Base-by-base conservation (phyloP, 2,329 filamentous ascomycete species). In the Thielaviopsis cerberus region DNA sequence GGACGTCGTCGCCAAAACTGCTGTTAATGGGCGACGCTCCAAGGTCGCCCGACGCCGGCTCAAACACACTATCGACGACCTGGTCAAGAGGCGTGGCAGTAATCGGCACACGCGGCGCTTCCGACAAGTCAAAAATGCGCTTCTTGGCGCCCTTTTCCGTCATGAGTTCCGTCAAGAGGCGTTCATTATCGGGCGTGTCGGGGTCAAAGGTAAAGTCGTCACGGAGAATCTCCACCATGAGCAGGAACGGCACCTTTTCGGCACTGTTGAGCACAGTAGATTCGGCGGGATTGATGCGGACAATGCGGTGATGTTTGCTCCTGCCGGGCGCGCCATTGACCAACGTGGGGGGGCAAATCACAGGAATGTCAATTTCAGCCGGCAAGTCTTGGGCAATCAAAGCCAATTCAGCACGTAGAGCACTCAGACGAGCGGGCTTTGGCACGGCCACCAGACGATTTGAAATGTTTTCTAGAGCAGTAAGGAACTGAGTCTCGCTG, bases 121-220 rank as follows among this genome's bases (percentile, higher is more conserved):
- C 86, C 0, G 85, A 81, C 48, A 86, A 69, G 64, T 86, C 82
- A 63, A 86, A 86, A 56, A 85, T 76, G 26, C 82, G 75, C 63
- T 76, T 80, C 55, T 78, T 74, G 24, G 71, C 73, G 24, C 75
- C 77, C 64, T 77, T 76, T 58, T 81, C 80, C 22, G 75, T 72
- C 22, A 83, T 61, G n/a, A 86, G 68, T 7, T 70, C 77, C 11
- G 72, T 70, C 34, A 86, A 68, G 23, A 92, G 71, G 56, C 79
- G 75, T 65, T 85, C 77, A 64, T 92, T 92, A 62, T 88, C 83
- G 26, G 78, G 73, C 0, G 81, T 83, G 30, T 85, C 80, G 0
- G 86, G 85, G 64, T 91, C 83, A 64, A 92, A 92, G 34, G 83
- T 83, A 66, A 92, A 91, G 65, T 92, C 87, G 63, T 91, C 86